phyloP scores from a whole-genome alignment of 345 rosid genomes.

The Populus tremula region DNA sequence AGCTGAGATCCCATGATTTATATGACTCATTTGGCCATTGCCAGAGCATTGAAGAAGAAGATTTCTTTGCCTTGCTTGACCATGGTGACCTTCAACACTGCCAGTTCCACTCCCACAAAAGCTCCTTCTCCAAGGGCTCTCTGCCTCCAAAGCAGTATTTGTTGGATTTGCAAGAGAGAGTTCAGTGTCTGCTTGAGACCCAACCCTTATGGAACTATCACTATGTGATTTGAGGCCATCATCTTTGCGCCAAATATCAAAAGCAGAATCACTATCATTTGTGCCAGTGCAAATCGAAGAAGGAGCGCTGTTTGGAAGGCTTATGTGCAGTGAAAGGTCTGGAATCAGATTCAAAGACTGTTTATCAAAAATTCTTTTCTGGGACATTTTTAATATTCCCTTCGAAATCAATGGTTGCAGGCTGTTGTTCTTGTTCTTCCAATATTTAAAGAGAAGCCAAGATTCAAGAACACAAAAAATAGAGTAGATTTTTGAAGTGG shows the following conservation, averaged over 20 bases:
- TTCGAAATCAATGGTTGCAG: neutral
- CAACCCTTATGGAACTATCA: slow-evolving; percentile 27
- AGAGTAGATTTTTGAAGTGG: slow-evolving; percentile 1
- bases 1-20: slow-evolving; percentile 30
- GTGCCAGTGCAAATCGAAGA: slow-evolving; percentile 27
- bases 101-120: neutral
- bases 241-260: slow-evolving; percentile 30
- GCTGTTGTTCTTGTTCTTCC: neutral
- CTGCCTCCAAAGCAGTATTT: slow-evolving; percentile 15
- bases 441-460: neutral
- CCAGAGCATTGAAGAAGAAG: slow-evolving; percentile 6
- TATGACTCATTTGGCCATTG: slow-evolving; percentile 3
- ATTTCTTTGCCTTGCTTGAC: slow-evolving; percentile 9
- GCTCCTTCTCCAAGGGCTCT: slow-evolving; percentile 25
- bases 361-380: slow-evolving; percentile 16
- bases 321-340: slow-evolving; percentile 59
- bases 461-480: neutral
- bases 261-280: slow-evolving; percentile 24
- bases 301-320: slow-evolving; percentile 45
- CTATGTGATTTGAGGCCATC: slow-evolving; percentile 26
- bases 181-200: slow-evolving; percentile 26
- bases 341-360: slow-evolving; percentile 40
- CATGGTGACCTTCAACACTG: neutral
- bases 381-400: slow-evolving; percentile 24
- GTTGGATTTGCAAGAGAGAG: slow-evolving; percentile 39